phyloP scores from a whole-genome alignment of 805 yeast species.

The Ogataea minuta region DNA sequence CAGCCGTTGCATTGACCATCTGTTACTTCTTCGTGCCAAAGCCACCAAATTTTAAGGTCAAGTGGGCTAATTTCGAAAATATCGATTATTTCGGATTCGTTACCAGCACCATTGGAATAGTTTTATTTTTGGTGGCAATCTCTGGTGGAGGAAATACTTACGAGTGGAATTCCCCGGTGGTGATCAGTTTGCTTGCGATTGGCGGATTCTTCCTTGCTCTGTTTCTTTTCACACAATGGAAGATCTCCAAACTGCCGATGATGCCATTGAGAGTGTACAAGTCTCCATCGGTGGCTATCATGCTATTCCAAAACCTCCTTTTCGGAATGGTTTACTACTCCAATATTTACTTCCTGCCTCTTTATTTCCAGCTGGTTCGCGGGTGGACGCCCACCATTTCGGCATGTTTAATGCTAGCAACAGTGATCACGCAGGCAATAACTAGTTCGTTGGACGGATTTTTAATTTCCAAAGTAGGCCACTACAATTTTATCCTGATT shows the following conservation, averaged over 20 bases:
- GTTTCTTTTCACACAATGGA: slow-evolving; percentile 52
- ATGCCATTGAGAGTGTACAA: slow-evolving; percentile 48
- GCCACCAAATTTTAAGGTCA: slow-evolving; percentile 32
- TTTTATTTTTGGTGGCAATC: slow-evolving; percentile 52
- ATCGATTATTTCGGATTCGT: slow-evolving; percentile 56
- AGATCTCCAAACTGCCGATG: slow-evolving; percentile 50
- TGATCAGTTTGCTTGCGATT: slow-evolving; percentile 40
- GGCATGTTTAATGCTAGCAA: slow-evolving; percentile 42
- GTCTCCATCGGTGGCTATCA: slow-evolving; percentile 34
- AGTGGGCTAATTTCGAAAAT: slow-evolving; percentile 39
- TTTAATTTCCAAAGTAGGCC: slow-evolving; percentile 42
- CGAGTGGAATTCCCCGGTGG: slow-evolving; percentile 49
- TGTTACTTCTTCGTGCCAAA: slow-evolving; percentile 36
- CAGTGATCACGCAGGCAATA: slow-evolving; percentile 43
- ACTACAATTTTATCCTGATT: slow-evolving; percentile 40
- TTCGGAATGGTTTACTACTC: slow-evolving; percentile 51
- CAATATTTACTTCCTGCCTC: slow-evolving; percentile 47
- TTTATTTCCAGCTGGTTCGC: slow-evolving; percentile 46
- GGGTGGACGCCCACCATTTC: slow-evolving; percentile 39
- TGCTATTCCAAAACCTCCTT: slow-evolving; percentile 40
- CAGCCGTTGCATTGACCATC: slow-evolving; percentile 32
- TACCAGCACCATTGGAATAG: slow-evolving; percentile 45
- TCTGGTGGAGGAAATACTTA: slow-evolving; percentile 62
- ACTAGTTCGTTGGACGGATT: slow-evolving; percentile 45
- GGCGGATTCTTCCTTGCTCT: slow-evolving; percentile 41